Conservation (phyloP, 805 yeast species). For the Wickerhamiella occidentalis region DNA sequence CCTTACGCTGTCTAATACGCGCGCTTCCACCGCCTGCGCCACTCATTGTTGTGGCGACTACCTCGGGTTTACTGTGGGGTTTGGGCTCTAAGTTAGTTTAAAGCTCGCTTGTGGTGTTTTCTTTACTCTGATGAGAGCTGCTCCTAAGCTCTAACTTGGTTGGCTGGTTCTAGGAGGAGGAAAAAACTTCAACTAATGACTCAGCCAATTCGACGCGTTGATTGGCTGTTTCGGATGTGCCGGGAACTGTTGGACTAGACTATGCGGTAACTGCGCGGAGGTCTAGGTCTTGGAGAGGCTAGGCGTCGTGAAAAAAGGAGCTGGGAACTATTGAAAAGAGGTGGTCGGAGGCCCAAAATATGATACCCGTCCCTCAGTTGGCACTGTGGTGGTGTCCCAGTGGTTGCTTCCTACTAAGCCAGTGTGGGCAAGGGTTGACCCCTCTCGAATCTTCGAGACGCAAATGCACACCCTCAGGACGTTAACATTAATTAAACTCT, state of each 20-base stretch:
- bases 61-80: not conserved
- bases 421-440: conserved; percentile 1
- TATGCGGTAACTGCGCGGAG: not conserved
- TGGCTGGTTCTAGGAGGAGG: too few relatives aligned
- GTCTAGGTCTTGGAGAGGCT: conserved; percentile 3
- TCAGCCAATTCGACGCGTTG: conserved; percentile 3
- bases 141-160: not conserved
- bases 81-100: too few relatives aligned
- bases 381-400: conserved; percentile 8
- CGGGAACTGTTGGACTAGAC: not conserved
- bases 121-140: too few relatives aligned
- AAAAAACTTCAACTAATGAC: not conserved
- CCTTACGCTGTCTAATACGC: conserved; percentile 67
- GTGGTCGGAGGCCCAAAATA: not conserved
- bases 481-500: not conserved
- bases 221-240: conserved; percentile 4
- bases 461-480: not conserved
- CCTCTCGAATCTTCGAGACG: not conserved
- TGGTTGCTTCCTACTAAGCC: conserved; percentile 5
- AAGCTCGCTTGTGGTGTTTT: too few relatives aligned
- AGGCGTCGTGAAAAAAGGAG: not conserved
- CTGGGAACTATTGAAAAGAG: not conserved
- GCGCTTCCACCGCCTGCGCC: conserved; percentile 7
- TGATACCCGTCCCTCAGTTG: conserved; percentile 5
- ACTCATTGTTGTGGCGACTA: not conserved